phyloP scores from a whole-genome alignment of 2,329 filamentous ascomycete species.

The Fusarium sarcochroum region DNA sequence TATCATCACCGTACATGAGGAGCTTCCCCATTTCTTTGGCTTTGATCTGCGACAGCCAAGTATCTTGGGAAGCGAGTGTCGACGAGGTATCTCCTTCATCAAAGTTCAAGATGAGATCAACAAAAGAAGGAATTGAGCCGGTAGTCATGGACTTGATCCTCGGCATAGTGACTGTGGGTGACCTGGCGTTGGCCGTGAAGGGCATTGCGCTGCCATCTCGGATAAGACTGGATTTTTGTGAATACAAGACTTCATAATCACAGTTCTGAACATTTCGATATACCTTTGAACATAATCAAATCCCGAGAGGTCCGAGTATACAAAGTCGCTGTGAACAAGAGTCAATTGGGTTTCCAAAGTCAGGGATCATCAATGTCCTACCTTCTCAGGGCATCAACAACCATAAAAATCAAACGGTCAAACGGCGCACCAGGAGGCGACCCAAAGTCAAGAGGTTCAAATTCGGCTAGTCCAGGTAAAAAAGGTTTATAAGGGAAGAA shows the following conservation, averaged over 20 bases:
- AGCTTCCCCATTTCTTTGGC: conserved; percentile 79
- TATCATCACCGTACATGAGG: conserved; percentile 97
- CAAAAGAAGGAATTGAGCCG: conserved; percentile 96
- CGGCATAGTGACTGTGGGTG: conserved; percentile 98
- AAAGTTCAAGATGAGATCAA: conserved; percentile 96
- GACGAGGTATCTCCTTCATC: conserved; percentile 94
- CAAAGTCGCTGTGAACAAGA: conserved; percentile 80
- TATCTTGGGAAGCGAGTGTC: conserved; percentile 89
- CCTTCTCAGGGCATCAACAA: conserved; percentile 94
- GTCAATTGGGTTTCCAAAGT: conserved; percentile 42
- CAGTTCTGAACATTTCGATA: conserved; percentile 26
- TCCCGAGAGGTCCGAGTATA: conserved; percentile 83
- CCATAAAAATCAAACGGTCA: conserved; percentile 95
- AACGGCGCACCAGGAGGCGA: conserved; percentile 78
- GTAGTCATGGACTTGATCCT: conserved; percentile 97
- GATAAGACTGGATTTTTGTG: conserved; percentile 75
- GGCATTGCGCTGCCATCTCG: conserved; percentile 86
- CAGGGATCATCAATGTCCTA: conserved; percentile 54
- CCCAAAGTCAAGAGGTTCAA: conserved; percentile 69
- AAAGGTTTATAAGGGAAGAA: conserved; percentile 99
- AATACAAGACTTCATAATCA: conserved; percentile 14
- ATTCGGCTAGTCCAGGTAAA: conserved; percentile 84
- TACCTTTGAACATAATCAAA: conserved; percentile 92
- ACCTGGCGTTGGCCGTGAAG: conserved; percentile 95
- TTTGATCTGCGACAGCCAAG: conserved; percentile 95